Base-by-base conservation (phyloP, 1,284 basidiomycete species). In the Inonotus obliquus region DNA sequence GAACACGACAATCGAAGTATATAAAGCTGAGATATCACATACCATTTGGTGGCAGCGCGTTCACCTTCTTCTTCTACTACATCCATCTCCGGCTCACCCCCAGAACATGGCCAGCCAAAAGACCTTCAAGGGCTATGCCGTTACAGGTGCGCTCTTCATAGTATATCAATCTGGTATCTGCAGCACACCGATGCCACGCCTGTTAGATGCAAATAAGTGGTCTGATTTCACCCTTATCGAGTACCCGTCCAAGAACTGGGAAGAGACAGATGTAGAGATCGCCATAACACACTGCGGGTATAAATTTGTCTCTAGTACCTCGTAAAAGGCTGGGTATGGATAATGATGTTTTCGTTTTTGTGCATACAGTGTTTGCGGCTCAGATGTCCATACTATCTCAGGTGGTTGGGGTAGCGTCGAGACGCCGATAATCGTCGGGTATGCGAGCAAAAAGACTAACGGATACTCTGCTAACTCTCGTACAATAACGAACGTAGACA, bases 211-310 rank as follows among this genome's bases (percentile, higher is more conserved):
- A 2, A 67, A 73, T 47, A 70, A 75, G 9, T 79, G 77, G 77
- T 72, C 72, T 53, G 68, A 80, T 41, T 76, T 80, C 59, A 68
- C 77, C 54, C 68, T 82, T 32, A 75, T 77, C 41, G 72, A 76
- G 29, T 75, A 73, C 57, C 57, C 75, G 49, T 73, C 75, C 17
- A 77, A 76, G 63, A 60, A 61, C 5, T 65, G 65, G 37, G 72
- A 68, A 1, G 74, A 76, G 54, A 72, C 73, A 51, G 75, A 77
- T 59, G 66, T 77, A 21, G 76, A 77, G 41, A 68, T 77, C 52
- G 73, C 75, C 45, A 75, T 76, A 44, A 72, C 75, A 21, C 76
- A 72, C 63, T 78, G 76, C 63, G 76, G 75, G 63, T 64, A 57
- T 3, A 73, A 75, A 7, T 17, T 45, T 14, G 14, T 57, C 45